Conservation (phyloP, 306 rosid genomes). For the Castanospermum australe region DNA sequence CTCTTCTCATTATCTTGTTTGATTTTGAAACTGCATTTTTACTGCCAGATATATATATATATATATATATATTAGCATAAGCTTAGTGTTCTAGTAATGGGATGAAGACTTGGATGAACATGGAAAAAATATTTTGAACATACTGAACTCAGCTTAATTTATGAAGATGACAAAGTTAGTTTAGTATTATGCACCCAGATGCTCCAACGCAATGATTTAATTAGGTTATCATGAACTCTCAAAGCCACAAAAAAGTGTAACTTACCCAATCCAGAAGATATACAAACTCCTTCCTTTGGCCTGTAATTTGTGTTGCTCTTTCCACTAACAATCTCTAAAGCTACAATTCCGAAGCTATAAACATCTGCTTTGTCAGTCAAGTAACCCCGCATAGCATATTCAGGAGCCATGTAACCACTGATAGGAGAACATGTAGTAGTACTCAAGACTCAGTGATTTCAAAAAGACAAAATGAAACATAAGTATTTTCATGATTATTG, state of each 20-base stretch:
- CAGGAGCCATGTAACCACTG: constrained; percentile 78
- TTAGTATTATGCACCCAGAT: not conserved
- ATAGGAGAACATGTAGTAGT: not conserved
- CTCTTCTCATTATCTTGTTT: not conserved
- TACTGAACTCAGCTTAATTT: not conserved
- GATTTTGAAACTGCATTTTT: not conserved
- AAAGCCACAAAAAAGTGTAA: not conserved
- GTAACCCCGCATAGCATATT: constrained; percentile 63
- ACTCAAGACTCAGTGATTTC: constrained; percentile 26
- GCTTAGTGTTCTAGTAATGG: not conserved
- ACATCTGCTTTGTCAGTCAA: constrained; percentile 66
- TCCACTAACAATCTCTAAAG: constrained; percentile 59
- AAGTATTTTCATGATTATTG: not conserved
- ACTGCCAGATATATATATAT: not conserved
- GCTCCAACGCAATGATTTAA: not conserved
- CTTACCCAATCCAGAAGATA: constrained; percentile 62
- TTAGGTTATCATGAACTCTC: not conserved
- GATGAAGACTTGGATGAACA: not conserved
- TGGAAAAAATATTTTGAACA: not conserved
- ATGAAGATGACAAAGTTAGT: not conserved
- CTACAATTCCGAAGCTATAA: constrained; percentile 64
- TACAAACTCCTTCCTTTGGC: constrained; percentile 48
- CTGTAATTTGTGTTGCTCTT: constrained; percentile 43
- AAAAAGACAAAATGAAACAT: not conserved
- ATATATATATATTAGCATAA: too few species aligned